Evolutionary conservation across 2,329 filamentous ascomycete genomes (phyloP), one percentile per base, ranked within the genome.

Genomic region (Fusarium kyushuense): DNA sequence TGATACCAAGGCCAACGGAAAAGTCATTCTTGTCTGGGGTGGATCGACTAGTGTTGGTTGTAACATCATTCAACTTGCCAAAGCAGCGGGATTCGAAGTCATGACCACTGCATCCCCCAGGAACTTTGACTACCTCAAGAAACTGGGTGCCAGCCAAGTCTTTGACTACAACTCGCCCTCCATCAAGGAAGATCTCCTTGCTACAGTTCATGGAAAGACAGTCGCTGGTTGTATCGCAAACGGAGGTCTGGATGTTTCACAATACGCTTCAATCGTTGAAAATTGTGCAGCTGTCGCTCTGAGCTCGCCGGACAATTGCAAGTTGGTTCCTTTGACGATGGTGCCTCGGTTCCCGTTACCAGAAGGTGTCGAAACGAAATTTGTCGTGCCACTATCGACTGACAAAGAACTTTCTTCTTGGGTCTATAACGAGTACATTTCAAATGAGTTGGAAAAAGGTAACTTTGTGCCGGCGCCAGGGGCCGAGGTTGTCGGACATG

Each of bases 41-140:
- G 59, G 59, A 21, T 63, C 59, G 13, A 63, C 59, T 9, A 63
- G 59, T 30, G 59, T 63, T 16, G 59, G 58, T 2, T 63, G 59
- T 6, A 63, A 63, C 9, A 33, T 38, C 2, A 43, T 63, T 1
- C 58, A 63, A 12, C 59, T 63, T n/a, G 42, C 58, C 23, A 63
- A 48, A 46, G 59, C 42, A 9, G 59, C 59, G 16, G 59, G 59
- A 0, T 63, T 63, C n/a, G 58, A 63, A 9, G 49, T 63, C n/a
- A 40, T 63, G 1, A 43, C 59, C 16, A 63, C 59, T 1, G 35
- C 58, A 8, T 63, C 59, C 0, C 59, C 58, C 4, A 63, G 36
- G n/a, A 63, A 63, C 30, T 63, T 57, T 7, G 58, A 48, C 25
- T 63, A 63, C 2, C 36, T 63, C 17, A 57, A 63, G 25, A 47